Conservation (phyloP, 192 early-diverging fungal species). For the Coemansia sp. region DNA sequence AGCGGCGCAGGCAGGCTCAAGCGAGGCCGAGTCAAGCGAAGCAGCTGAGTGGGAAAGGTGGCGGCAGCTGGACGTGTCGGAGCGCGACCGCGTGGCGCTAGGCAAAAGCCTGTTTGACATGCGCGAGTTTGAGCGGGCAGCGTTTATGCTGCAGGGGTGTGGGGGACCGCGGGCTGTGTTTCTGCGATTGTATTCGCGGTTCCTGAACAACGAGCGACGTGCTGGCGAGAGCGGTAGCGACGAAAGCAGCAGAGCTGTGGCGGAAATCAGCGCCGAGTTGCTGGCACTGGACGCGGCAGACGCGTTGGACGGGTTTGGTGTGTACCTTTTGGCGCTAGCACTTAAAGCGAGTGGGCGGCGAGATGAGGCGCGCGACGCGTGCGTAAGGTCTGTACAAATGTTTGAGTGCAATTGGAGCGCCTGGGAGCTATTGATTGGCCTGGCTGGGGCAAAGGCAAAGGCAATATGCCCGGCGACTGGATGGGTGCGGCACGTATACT, state of each 20-base stretch:
- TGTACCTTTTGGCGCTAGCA: constrained; percentile 38
- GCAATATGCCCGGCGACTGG: background rate
- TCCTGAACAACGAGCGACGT: constrained; percentile 56
- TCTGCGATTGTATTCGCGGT: constrained; percentile 76
- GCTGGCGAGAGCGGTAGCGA: background rate
- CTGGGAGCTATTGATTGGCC: constrained; percentile 69
- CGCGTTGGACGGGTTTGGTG: constrained; percentile 32
- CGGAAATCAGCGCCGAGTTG: constrained; percentile 40
- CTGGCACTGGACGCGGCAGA: constrained; percentile 6
- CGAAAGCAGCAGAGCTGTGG: constrained; percentile 9
- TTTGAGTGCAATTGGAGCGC: constrained; percentile 91
- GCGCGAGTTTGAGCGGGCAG: constrained; percentile 67
- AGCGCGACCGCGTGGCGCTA: constrained; percentile 51
- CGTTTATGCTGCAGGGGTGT: constrained; percentile 53
- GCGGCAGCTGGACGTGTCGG: constrained; percentile 13
- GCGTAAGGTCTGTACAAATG: constrained; percentile 63
- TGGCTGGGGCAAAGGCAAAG: constrained; percentile 4
- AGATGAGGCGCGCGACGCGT: constrained; percentile 50
- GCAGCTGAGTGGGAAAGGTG: constrained; percentile 1
- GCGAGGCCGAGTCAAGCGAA: background rate
- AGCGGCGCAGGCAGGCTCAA: background rate
- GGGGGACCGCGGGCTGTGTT: constrained; percentile 59
- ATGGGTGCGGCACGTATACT: constrained; percentile 54
- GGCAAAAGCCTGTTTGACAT: constrained; percentile 73
- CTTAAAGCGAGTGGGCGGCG: constrained; percentile 26